Evolutionary conservation across 192 early-diverging fungal species (phyloP).

Genomic region (Rhizophlyctis rosea): DNA sequence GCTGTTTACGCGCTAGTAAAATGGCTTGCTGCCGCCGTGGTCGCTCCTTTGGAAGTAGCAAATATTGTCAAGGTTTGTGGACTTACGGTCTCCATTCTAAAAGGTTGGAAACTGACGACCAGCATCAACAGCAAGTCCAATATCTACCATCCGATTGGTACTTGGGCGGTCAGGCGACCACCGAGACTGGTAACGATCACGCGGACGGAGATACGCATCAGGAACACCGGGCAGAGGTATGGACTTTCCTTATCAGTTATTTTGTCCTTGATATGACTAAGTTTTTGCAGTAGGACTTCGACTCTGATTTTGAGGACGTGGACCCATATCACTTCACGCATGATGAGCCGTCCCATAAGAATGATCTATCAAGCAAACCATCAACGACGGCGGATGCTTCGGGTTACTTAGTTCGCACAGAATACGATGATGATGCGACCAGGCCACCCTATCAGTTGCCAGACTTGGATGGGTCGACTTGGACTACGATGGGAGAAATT

Average conservation of each 20-base stretch:
- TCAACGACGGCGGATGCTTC: conserved; percentile 28
- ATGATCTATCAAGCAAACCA: neutral
- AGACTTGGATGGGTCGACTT: conserved; percentile 30
- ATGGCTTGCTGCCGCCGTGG: neutral
- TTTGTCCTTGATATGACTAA: too few relatives aligned
- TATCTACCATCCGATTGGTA: conserved; percentile 34
- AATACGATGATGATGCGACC: conserved; percentile 35
- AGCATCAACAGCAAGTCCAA: conserved; percentile 36
- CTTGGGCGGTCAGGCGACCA: too few relatives aligned
- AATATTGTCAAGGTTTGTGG: conserved; percentile 14
- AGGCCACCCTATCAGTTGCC: conserved; percentile 51
- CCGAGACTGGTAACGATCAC: too few relatives aligned
- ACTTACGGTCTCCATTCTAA: neutral
- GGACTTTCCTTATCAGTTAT: too few relatives aligned
- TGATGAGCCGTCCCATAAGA: neutral
- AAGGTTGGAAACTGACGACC: neutral
- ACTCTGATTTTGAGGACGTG: neutral
- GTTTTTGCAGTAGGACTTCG: too few relatives aligned
- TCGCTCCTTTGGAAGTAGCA: conserved; percentile 33
- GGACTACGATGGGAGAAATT: conserved; percentile 27
- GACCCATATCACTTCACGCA: neutral
- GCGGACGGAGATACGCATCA: too few relatives aligned
- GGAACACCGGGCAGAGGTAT: too few relatives aligned
- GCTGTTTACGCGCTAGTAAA: neutral
- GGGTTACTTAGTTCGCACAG: conserved; percentile 42